Evolutionary conservation across 306 rosid species (phyloP).

Genomic region (Acacia melanoxylon): DNA sequence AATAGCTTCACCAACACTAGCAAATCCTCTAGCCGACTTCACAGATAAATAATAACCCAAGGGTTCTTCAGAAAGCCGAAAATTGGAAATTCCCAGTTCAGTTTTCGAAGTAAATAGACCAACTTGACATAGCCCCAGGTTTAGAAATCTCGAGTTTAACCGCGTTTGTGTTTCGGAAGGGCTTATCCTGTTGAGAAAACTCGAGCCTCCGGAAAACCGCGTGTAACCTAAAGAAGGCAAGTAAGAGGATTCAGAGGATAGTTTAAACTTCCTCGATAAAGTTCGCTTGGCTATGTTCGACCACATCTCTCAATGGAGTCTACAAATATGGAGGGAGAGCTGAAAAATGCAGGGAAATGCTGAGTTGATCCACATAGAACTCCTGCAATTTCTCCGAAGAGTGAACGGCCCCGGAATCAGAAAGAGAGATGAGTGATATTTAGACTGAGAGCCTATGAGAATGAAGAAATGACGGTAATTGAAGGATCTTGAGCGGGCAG

Average conservation of each 20-base stretch:
- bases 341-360: background rate
- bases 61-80: conserved; percentile 23
- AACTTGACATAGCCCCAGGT: conserved; percentile 24
- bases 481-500: too few relatives aligned
- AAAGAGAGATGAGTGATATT: too few relatives aligned
- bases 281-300: conserved; percentile 51
- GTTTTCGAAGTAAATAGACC: conserved; percentile 22
- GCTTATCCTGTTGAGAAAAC: conserved; percentile 33
- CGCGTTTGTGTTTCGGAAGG: conserved; percentile 8
- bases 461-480: too few relatives aligned
- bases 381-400: too few relatives aligned
- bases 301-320: conserved; percentile 54
- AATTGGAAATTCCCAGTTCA: conserved; percentile 38
- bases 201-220: conserved; percentile 20
- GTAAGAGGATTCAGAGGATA: conserved; percentile 14
- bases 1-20: conserved; percentile 70
- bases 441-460: too few relatives aligned
- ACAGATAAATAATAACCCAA: conserved; percentile 30
- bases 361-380: conserved; percentile 22
- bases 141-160: conserved; percentile 12
- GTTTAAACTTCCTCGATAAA: conserved; percentile 41
- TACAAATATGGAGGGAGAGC: background rate
- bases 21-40: conserved; percentile 40
- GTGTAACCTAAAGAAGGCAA: conserved; percentile 13
- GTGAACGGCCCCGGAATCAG: too few relatives aligned